Percentiles rank a stretch among this genome's conserved stretches.
phyloP scores from a whole-genome alignment of 2,329 filamentous ascomycete genomes.

The Paraconiothyrium brasiliense region DNA sequence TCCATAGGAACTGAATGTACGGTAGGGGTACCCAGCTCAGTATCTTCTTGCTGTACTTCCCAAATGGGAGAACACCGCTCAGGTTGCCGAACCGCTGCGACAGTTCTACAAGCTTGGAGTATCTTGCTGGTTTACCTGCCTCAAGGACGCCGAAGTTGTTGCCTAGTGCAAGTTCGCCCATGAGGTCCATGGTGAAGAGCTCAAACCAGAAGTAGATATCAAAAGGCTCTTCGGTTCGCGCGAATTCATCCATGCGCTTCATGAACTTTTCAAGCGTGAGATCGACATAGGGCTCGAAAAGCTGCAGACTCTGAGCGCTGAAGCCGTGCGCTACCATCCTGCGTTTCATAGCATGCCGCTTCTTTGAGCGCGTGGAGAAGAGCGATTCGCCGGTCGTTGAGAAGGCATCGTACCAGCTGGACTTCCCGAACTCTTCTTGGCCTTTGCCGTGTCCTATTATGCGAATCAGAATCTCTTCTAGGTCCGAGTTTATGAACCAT shows the following conservation, averaged over 20 bases:
- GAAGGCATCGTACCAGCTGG: constrained; percentile 29
- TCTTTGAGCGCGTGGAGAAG: constrained; percentile 28
- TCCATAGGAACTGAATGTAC: constrained; percentile 22
- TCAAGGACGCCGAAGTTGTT: constrained; percentile 26
- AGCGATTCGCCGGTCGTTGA: constrained; percentile 28
- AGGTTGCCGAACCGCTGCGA: constrained; percentile 25
- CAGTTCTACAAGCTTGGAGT: constrained; percentile 25
- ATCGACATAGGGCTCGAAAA: constrained; percentile 27
- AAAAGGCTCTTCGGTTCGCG: constrained; percentile 18
- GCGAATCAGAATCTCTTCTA: neutral
- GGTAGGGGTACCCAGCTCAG: constrained; percentile 26
- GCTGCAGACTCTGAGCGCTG: constrained; percentile 22
- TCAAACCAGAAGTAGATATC: constrained; percentile 32
- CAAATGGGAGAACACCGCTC: constrained; percentile 24
- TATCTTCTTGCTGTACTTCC: constrained; percentile 21
- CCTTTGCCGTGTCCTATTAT: constrained; percentile 22
- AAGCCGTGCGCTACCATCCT: constrained; percentile 29
- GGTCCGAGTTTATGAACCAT: neutral
- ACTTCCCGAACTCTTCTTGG: constrained; percentile 24
- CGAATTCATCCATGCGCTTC: constrained; percentile 25
- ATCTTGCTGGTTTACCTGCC: constrained; percentile 23
- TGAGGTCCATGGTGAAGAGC: constrained; percentile 29
- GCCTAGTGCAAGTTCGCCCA: constrained; percentile 26
- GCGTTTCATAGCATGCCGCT: constrained; percentile 25
- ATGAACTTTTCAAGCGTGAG: constrained; percentile 23